Base-by-base conservation (phyloP, 208 protist genomes). In the Leishmania lainsoni region DNA sequence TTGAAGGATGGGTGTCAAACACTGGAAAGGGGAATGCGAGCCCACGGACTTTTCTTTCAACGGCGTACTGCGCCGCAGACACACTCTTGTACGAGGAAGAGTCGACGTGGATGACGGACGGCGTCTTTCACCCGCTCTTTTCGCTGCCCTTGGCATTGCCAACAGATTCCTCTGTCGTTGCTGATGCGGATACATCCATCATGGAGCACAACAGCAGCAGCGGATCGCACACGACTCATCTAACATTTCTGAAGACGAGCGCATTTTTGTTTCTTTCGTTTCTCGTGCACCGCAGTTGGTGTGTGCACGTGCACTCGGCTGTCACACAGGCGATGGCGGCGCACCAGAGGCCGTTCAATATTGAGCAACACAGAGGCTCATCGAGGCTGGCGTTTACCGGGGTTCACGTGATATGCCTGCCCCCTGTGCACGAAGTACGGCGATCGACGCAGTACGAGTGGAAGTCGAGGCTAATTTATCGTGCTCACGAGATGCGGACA, bases 251-350 rank as follows among this genome's bases (percentile, higher is more conserved):
- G 20, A 85, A 81, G 45, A 85, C 77, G 0, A 85, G 69, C 72
- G 70, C 81, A 0, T 85, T 85, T 85, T 78, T 85, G 39, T 73
- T 81, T 49, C 76, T 85, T 10, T 42, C 81, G 14, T 85, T 85
- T 59, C 72, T 79, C 5, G 81, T 85, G 35, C 81, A 85, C n/a
- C 77, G 73, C 77, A 81, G 52, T 12, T 85, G 81, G 81, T 85
- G 81, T 32, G 42, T 49, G 22, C 35, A 75, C 35, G 51, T 85
- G 4, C 76, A 81, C 42, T 63, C 35, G n/a, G n/a, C 71, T 20
- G 65, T 85, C 0, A 56, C 58, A n/a, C 29, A 9, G 26, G 70
- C 59, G 16, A 39, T 84, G n/a, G 14, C 48, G 5, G 68, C 74
- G 20, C 54, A 72, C 8, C 52, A 10, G 29, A 16, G 10, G 39